Percentiles rank a stretch among this genome's conserved stretches.
These are phyloP conservation scores for Harringtonia aguacate DNA, from an alignment of 2,329 filamentous ascomycete genomes.

Conservation along the genomic window DNA sequence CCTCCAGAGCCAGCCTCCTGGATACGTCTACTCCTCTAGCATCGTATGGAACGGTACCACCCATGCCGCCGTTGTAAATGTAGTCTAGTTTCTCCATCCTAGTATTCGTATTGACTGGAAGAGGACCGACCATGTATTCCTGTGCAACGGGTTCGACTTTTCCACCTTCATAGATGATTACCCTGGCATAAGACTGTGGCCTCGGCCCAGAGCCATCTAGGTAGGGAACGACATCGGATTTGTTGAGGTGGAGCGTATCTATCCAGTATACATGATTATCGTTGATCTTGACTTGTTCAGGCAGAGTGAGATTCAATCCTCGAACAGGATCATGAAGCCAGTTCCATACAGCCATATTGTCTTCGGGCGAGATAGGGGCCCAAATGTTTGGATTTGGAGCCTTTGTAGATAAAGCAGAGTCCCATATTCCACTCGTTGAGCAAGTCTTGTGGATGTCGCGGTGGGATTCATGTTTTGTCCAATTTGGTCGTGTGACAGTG, in stretches of 20 bases:
- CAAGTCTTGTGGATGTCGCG: no score
- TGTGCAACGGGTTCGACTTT: slow-evolving; percentile 30
- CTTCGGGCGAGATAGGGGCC: no score
- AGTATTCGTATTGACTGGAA: slow-evolving; percentile 29
- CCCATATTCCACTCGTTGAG: no score
- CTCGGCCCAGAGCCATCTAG: slow-evolving; percentile 23
- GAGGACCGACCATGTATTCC: slow-evolving; percentile 38
- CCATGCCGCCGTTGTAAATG: slow-evolving; percentile 30
- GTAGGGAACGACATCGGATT: slow-evolving; percentile 32
- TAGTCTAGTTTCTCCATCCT: slow-evolving; percentile 28
- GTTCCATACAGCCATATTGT: no score
- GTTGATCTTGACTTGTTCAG: no score
- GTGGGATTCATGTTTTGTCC: no score
- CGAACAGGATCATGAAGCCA: no score
- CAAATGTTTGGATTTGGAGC: no score
- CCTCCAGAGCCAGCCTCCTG: slow-evolving; percentile 20
- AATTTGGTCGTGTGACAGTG: no score
- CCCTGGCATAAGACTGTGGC: slow-evolving; percentile 32
- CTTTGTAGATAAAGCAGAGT: no score
- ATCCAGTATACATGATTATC: slow-evolving; percentile 37
- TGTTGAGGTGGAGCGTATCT: slow-evolving; percentile 37
- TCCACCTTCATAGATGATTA: slow-evolving; percentile 32
- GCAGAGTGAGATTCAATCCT: no score
- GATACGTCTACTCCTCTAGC: slow-evolving; percentile 22
- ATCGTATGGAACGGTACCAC: slow-evolving; percentile 24